These are phyloP conservation scores for Leersia perrieri DNA, from an alignment of 176 grass and related monocot species.

Conservation along the genomic window DNA sequence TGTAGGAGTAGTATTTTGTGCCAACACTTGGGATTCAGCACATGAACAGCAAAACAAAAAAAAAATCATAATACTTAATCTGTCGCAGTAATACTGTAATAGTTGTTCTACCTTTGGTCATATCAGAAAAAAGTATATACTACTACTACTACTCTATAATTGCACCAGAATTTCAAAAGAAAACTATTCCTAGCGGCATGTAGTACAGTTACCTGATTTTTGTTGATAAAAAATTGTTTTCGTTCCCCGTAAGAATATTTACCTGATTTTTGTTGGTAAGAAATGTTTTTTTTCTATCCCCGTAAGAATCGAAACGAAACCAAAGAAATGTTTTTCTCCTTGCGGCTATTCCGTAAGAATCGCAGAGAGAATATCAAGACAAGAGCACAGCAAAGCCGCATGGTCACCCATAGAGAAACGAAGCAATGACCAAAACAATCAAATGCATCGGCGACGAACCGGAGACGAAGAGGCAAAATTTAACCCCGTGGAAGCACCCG, in stretches of 20 bases:
- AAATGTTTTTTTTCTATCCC: background rate
- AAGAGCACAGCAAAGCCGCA: background rate
- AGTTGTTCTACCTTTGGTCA: background rate
- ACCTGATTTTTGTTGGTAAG: background rate
- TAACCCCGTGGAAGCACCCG: background rate
- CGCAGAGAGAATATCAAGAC: background rate
- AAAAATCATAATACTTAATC: background rate
- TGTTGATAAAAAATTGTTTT: background rate
- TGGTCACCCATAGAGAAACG: background rate
- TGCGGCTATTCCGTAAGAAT: no score
- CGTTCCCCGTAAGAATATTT: background rate
- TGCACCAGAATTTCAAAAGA: background rate
- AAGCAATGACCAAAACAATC: background rate
- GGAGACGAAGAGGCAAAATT: background rate
- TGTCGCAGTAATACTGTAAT: background rate
- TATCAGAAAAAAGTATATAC: background rate
- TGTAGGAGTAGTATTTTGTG: background rate
- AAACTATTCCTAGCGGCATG: background rate
- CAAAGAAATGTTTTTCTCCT: no score
- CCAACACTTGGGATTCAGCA: background rate
- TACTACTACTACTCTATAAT: background rate
- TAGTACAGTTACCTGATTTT: background rate
- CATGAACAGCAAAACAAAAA: background rate
- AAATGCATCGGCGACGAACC: background rate
- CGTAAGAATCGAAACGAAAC: background rate